Evolutionary conservation across 2,329 filamentous ascomycete genomes (phyloP).

Genomic region (Drechslerella dactyloides): DNA sequence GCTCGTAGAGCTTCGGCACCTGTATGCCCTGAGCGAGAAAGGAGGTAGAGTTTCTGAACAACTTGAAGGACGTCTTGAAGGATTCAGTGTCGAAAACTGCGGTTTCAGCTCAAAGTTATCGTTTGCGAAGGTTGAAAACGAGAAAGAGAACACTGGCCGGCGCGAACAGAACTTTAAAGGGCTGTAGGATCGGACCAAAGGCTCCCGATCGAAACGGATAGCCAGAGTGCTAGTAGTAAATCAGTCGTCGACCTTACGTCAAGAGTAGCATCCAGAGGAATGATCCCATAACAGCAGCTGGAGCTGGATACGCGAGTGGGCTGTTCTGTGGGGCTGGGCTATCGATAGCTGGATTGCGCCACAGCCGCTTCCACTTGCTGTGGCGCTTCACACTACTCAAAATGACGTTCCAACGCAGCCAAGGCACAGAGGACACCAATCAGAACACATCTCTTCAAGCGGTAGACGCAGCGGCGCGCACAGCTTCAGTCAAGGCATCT

Average conservation of each 20-base stretch:
- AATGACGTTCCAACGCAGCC: conserved; percentile 35
- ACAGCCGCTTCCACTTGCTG: conserved; percentile 1
- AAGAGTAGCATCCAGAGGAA: no score
- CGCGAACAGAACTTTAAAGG: no score
- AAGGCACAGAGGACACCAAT: conserved; percentile 18
- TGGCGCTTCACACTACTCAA: neutral
- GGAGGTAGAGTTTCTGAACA: conserved; percentile 42
- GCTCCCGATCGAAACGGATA: no score
- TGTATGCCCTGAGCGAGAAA: conserved; percentile 38
- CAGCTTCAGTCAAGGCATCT: neutral
- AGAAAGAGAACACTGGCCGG: no score
- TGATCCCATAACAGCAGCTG: no score
- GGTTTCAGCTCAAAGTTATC: neutral
- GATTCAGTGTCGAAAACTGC: neutral
- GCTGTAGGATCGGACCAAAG: no score
- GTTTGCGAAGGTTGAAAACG: neutral
- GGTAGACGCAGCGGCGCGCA: neutral
- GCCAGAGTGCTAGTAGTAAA: no score
- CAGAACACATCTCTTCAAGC: conserved; percentile 35
- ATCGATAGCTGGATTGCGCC: neutral
- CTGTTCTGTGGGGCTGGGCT: neutral
- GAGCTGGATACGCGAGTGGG: no score
- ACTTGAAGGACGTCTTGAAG: conserved; percentile 11
- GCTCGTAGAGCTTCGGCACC: conserved; percentile 39
- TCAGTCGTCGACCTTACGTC: no score